These are phyloP conservation scores for Picea abies DNA, from an alignment of 83 land plant species.

Conservation along the genomic window DNA sequence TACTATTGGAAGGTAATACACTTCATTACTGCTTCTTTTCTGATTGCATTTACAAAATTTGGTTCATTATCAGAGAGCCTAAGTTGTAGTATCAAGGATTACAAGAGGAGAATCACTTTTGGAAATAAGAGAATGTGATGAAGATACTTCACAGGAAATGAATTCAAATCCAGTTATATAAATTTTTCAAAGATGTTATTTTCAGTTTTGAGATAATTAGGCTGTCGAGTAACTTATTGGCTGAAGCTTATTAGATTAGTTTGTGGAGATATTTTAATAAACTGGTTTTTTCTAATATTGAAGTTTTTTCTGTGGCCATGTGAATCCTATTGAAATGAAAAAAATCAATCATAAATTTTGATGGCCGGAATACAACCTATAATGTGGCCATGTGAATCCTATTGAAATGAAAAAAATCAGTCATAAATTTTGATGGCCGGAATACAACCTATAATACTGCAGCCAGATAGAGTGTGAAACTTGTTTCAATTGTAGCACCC, in stretches of 20 bases:
- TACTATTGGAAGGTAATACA: slow-evolving; percentile 67
- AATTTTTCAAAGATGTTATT: not conserved
- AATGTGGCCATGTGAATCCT: no score
- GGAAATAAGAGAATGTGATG: not conserved
- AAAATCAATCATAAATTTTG: not conserved
- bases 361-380: not conserved
- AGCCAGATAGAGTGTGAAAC: not conserved
- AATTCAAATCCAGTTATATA: not conserved
- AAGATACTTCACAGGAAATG: slow-evolving; percentile 1
- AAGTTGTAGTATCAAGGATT: not conserved
- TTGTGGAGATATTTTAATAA: not conserved
- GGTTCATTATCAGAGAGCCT: not conserved
- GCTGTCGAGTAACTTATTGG: not conserved
- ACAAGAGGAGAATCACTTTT: not conserved
- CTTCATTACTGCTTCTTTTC: not conserved
- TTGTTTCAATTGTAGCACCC: no score
- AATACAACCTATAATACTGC: not conserved
- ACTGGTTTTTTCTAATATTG: not conserved
- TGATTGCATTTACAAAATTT: not conserved
- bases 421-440: not conserved
- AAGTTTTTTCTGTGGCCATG: no score
- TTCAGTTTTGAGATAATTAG: not conserved
- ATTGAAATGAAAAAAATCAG: not conserved
- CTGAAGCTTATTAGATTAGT: not conserved
- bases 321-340: no score